phyloP scores from a whole-genome alignment of 139 green algal species.

The Chlorella sp. region DNA sequence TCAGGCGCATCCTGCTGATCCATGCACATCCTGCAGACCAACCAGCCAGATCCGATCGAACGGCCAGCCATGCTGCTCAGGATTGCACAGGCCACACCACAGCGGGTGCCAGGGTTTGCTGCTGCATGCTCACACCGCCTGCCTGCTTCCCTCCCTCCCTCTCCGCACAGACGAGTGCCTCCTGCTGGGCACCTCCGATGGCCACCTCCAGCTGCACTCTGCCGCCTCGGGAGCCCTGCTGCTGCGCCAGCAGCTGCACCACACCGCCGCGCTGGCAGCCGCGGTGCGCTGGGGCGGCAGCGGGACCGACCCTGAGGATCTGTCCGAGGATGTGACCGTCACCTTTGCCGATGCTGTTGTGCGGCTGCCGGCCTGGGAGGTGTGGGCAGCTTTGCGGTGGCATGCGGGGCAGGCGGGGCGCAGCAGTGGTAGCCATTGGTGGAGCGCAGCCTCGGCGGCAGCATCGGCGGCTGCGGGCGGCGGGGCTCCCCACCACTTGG shows the following conservation, averaged over 20 bases:
- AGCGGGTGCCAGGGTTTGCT: too few species aligned
- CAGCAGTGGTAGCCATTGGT: slow-evolving; percentile 30
- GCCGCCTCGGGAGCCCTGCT: slow-evolving; percentile 40
- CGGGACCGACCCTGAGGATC: slow-evolving; percentile 49
- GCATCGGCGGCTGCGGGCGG: slow-evolving; percentile 1
- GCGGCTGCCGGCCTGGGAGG: slow-evolving; percentile 57
- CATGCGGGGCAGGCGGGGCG: background rate
- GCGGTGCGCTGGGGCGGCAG: slow-evolving; percentile 3
- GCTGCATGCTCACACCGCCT: too few species aligned
- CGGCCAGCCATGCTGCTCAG: too few species aligned
- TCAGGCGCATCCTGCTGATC: too few species aligned
- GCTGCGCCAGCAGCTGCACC: slow-evolving; percentile 60
- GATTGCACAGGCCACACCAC: too few species aligned
- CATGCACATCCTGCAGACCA: too few species aligned
- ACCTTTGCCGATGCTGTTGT: slow-evolving; percentile 59
- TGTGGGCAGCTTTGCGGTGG: slow-evolving; percentile 28
- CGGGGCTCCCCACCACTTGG: slow-evolving; percentile 19
- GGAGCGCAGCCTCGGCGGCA: background rate
- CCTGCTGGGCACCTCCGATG: slow-evolving; percentile 62
- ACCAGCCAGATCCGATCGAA: too few species aligned
- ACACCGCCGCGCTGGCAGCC: background rate
- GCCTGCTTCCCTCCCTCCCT: background rate
- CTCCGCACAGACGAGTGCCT: slow-evolving; percentile 44
- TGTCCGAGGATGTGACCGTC: slow-evolving; percentile 65
- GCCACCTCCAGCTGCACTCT: slow-evolving; percentile 70